Evolutionary conservation across 2,329 filamentous ascomycete genomes (phyloP), one percentile per base, ranked within the genome.

Genomic region (Calonectria hawksworthii): DNA sequence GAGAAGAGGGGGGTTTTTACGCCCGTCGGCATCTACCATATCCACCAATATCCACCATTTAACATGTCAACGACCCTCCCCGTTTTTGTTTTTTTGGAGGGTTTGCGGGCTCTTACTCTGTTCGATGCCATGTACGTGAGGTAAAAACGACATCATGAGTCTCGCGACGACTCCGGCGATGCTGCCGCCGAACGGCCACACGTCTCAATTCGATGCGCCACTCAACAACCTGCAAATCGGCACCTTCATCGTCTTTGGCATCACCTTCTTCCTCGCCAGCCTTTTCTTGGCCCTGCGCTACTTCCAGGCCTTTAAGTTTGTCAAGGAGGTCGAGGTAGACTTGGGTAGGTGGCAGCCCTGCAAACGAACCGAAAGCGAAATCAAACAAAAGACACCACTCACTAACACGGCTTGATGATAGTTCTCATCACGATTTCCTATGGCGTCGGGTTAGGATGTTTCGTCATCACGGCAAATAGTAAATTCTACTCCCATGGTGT

Each of bases 301-400:
- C 41, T 61, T 61, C 26, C 67, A 69, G 54, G 36, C 67, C 23
- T 47, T 61, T 41, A 69, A 59, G 36, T 41, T 69, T 32, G 54
- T 61, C 26, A 61, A 61, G 54, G 54, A 61, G 52, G 34, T 61
- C 26, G 67, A 69, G 67, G 18, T 51, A 7, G 51, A 69, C 32
- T 16, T 69, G 32, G 67, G 52, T 69, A 61, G 34, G 67, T 21
- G 1, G n/a, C 32, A 47, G 61, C 61, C 38, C 38, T 36, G 26
- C n/a, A 6, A 4, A 16, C 3, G 2, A 52, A 30, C 32, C 50
- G 16, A 50, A n/a, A 11, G 38, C 41, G 30, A 50, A 18, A 65
- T 9, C 38, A n/a, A 50, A 6, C 41, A 44, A 1, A 30, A 47
- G 1, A 11, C 21, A n/a, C 34, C 7, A 14, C 21, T 47, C 61